Evolutionary conservation across 1,284 basidiomycete genomes (phyloP).

Genomic region (Melampsora americana): DNA sequence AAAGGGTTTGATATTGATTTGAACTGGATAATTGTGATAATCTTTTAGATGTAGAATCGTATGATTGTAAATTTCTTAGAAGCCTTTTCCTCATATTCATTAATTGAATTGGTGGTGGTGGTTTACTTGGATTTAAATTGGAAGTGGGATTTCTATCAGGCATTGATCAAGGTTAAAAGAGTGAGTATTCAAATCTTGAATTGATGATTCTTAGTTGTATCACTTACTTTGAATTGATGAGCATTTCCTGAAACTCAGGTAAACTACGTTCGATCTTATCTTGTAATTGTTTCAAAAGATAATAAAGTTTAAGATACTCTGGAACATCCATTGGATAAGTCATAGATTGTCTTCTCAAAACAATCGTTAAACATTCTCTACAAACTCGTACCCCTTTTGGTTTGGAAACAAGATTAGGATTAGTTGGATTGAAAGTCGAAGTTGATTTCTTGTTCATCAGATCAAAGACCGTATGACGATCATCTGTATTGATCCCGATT

Average conservation of each 20-base stretch:
- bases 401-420: conserved; percentile 12
- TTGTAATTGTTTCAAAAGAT: conserved; percentile 73
- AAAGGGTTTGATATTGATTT: conserved; percentile 50
- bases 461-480: conserved; percentile 6
- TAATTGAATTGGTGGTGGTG: conserved; percentile 1
- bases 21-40: neutral
- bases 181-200: neutral
- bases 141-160: neutral
- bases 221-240: conserved; percentile 61
- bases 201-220: neutral
- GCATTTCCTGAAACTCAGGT: conserved; percentile 69
- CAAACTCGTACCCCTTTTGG: conserved; percentile 51
- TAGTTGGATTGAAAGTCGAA: conserved; percentile 40
- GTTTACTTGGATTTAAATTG: neutral
- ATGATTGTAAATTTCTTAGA: conserved; percentile 10
- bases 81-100: conserved; percentile 23
- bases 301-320: conserved; percentile 53
- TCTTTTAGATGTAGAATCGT: conserved; percentile 17
- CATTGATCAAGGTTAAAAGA: neutral
- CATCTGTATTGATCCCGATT: neutral
- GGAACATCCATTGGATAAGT: conserved; percentile 46
- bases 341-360: conserved; percentile 49
- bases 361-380: conserved; percentile 50
- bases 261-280: conserved; percentile 68
- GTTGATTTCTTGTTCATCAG: conserved; percentile 45